Conservation (phyloP, 2,329 filamentous ascomycete species). For the Metarhizium anisopliae region DNA sequence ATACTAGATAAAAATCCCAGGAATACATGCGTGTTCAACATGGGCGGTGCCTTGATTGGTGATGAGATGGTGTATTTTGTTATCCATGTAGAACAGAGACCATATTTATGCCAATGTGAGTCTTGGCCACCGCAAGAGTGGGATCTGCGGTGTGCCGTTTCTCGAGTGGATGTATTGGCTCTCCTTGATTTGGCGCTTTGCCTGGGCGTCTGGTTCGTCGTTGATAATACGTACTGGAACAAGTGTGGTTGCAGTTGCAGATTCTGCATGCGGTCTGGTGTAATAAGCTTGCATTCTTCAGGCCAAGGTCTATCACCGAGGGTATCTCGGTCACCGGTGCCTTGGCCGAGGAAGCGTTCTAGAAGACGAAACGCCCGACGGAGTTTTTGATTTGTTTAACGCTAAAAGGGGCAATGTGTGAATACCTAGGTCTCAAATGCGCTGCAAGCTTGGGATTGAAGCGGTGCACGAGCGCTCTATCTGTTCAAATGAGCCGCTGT, state of each 20-base stretch:
- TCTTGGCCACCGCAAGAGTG: no score
- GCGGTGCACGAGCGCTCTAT: no score
- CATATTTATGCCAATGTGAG: no score
- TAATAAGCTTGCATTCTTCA: neutral
- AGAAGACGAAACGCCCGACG: no score
- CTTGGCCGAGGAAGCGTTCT: neutral
- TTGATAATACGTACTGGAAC: neutral
- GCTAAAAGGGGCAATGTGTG: neutral
- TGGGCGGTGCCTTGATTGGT: no score
- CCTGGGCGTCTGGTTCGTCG: no score
- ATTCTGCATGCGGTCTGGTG: neutral
- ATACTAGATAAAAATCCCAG: neutral
- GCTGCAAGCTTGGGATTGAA: no score
- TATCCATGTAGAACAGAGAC: no score
- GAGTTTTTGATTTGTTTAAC: no score
- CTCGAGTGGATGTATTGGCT: neutral
- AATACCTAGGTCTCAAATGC: neutral
- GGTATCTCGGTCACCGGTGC: neutral
- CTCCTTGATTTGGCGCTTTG: neutral
- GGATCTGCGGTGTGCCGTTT: no score
- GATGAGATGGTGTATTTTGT: no score
- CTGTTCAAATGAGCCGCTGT: no score
- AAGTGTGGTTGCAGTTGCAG: neutral
- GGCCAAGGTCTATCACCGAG: neutral
- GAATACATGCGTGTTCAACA: neutral